phyloP scores from a whole-genome alignment of 352 stramenopile genomes.

The Hyphochytrium catenoides region DNA sequence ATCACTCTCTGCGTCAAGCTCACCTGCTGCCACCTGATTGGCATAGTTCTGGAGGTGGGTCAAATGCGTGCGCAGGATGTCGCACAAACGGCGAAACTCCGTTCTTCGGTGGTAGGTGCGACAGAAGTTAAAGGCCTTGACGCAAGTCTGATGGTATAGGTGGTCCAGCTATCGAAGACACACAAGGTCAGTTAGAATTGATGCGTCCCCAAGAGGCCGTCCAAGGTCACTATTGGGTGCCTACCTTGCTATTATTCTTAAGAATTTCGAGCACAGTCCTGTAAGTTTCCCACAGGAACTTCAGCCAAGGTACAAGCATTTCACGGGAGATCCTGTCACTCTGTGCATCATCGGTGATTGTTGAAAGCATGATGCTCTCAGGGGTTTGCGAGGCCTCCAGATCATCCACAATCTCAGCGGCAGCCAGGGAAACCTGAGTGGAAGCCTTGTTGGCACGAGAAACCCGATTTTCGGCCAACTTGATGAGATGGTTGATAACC shows the following conservation, averaged over 20 bases:
- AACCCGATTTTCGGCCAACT: constrained; percentile 63
- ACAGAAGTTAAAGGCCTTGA: constrained; percentile 58
- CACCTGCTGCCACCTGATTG: too few species aligned
- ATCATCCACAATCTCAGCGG: constrained; percentile 54
- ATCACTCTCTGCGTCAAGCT: too few species aligned
- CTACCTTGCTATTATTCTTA: constrained; percentile 82
- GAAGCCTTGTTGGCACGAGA: constrained; percentile 48
- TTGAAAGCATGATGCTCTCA: constrained; percentile 85
- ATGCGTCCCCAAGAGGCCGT: too few species aligned
- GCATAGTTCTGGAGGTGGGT: constrained; percentile 77
- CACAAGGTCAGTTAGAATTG: too few species aligned
- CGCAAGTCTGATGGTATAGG: constrained; percentile 41
- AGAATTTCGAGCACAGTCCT: constrained; percentile 91
- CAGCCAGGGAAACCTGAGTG: constrained; percentile 53
- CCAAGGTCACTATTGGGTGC: too few species aligned
- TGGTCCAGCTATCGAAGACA: too few species aligned
- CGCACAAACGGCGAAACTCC: constrained; percentile 87
- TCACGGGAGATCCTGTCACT: constrained; percentile 83
- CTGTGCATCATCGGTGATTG: constrained; percentile 80
- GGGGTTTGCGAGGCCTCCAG: constrained; percentile 77
- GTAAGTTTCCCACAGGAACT: constrained; percentile 96
- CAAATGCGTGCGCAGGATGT: constrained; percentile 91
- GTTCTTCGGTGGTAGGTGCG: constrained; percentile 68
- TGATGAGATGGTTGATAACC: constrained; percentile 75
- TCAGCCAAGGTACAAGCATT: constrained; percentile 72